phyloP scores from a whole-genome alignment of 208 protist genomes.

The Acanthamoeba royreba region DNA sequence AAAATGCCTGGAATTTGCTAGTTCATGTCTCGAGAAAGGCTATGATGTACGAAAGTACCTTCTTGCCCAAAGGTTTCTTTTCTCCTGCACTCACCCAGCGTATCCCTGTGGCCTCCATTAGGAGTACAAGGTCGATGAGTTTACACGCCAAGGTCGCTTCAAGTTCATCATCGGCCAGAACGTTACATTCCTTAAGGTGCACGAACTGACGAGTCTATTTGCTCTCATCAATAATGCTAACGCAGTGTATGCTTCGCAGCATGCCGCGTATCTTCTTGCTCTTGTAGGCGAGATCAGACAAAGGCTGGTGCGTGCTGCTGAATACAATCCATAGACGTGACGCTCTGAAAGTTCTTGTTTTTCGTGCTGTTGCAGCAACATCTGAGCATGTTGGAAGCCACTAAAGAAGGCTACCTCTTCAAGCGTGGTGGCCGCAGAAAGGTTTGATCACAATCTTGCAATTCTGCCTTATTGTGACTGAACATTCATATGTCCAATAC shows the following conservation, averaged over 20 bases:
- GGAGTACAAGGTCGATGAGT: neutral
- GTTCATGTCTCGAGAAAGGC: neutral
- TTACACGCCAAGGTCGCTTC: neutral
- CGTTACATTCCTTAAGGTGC: slow-evolving; percentile 13
- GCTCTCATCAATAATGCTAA: too few species aligned
- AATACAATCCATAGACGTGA: too few species aligned
- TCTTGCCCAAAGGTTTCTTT: neutral
- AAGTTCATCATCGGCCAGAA: slow-evolving; percentile 15
- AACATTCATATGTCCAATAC: too few species aligned
- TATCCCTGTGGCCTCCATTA: too few species aligned
- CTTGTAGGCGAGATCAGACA: neutral
- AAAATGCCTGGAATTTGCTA: neutral
- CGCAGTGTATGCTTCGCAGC: too few species aligned
- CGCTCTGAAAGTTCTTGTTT: too few species aligned
- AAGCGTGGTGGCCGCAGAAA: slow-evolving; percentile 2
- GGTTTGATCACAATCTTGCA: too few species aligned
- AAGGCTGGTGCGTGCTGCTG: neutral
- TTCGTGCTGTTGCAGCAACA: neutral
- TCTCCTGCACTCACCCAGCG: neutral
- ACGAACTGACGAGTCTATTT: too few species aligned
- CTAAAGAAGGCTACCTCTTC: slow-evolving; percentile 24
- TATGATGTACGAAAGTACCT: neutral
- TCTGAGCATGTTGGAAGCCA: neutral
- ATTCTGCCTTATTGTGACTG: too few species aligned
- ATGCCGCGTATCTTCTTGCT: neutral